Percentiles rank a stretch among this genome's conserved stretches.
Evolutionary conservation across 257 asterid genomes (phyloP).

Genomic region (Datura wrightii): DNA sequence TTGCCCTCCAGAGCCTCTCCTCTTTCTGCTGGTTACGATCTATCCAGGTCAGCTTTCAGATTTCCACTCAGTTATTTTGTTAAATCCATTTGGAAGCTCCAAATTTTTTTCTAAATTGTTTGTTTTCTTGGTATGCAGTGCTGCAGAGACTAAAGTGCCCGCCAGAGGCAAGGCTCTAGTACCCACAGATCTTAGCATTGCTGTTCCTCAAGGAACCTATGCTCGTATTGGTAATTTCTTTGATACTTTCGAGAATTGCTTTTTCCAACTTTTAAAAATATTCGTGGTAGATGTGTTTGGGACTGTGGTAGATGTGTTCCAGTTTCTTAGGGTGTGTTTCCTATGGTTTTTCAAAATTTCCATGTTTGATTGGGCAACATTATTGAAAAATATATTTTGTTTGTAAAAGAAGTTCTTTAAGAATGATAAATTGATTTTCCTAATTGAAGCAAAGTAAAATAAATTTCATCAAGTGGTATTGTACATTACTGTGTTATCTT

Average conservation of each 20-base stretch:
- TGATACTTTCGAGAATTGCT: not conserved
- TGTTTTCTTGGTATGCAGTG: slow-evolving; percentile 39
- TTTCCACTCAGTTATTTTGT: not conserved
- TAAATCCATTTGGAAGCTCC: not conserved
- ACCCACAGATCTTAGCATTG: slow-evolving; percentile 83
- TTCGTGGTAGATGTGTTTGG: not conserved
- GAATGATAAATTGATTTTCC: too few relatives aligned
- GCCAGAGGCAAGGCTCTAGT: slow-evolving; percentile 82
- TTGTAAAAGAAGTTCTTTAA: too few relatives aligned
- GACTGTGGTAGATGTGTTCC: not conserved
- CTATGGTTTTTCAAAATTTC: not conserved
- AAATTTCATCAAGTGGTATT: too few relatives aligned
- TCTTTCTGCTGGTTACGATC: slow-evolving; percentile 56
- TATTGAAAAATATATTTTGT: too few relatives aligned
- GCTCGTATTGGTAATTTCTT: slow-evolving; percentile 77
- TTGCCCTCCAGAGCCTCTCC: slow-evolving; percentile 44
- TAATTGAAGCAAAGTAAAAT: too few relatives aligned
- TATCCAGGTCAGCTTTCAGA: slow-evolving; percentile 40
- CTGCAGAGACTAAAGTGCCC: slow-evolving; percentile 70
- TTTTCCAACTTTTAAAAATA: not conserved
- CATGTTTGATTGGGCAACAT: too few relatives aligned
- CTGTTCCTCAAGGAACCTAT: slow-evolving; percentile 82
- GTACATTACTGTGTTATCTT: too few relatives aligned
- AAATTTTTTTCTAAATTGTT: not conserved
- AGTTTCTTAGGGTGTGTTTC: not conserved